Conservation (phyloP, 2,329 filamentous ascomycete genomes). For the Fusarium sp. region DNA sequence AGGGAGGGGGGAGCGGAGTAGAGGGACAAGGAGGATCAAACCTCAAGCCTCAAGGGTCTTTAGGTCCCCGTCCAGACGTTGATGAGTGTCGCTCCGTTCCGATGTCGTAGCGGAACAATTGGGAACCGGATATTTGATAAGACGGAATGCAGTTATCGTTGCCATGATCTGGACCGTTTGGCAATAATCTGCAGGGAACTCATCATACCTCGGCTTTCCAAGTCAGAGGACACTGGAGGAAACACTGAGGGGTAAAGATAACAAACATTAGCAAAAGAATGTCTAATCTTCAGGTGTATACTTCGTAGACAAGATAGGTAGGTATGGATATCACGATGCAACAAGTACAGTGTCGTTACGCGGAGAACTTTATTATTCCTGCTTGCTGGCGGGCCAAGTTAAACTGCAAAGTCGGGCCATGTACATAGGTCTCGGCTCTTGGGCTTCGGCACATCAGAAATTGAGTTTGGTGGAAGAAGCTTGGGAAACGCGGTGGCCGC, state of each 20-base stretch:
- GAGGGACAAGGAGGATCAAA: neutral
- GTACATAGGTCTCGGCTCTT: constrained; percentile 2
- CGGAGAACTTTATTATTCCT: neutral
- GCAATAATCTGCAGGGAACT: neutral
- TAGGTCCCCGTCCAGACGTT: neutral
- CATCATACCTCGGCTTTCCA: neutral
- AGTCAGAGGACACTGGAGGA: neutral
- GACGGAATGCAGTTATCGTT: neutral
- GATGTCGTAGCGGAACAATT: neutral
- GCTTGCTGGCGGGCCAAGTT: neutral
- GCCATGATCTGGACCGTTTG: neutral
- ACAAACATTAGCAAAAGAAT: neutral
- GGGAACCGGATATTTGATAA: neutral
- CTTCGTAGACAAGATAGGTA: neutral
- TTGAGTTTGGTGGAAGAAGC: constrained; percentile 2
- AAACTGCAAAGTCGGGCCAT: neutral
- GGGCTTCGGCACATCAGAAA: constrained; percentile 7
- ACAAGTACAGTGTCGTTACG: neutral
- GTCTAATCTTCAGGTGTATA: neutral
- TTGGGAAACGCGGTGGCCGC: neutral
- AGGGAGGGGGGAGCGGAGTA: neutral
- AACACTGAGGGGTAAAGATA: constrained; percentile 6
- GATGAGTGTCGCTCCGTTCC: neutral
- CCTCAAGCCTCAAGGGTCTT: neutral
- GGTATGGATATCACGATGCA: neutral